These are phyloP conservation scores for Xylariaceae sp. DNA, from an alignment of 2,329 filamentous ascomycete genomes.

Conservation along the genomic window DNA sequence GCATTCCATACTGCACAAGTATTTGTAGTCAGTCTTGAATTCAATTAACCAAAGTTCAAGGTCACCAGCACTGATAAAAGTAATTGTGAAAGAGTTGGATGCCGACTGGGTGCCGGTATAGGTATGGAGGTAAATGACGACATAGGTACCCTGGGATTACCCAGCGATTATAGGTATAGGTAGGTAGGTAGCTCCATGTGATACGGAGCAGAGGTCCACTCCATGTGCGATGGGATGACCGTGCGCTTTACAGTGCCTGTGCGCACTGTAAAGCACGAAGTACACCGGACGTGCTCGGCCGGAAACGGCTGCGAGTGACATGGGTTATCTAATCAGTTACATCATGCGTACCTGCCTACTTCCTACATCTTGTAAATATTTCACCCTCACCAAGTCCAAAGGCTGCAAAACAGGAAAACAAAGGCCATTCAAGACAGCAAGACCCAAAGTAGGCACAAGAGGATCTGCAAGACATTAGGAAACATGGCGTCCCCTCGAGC, in stretches of 20 bases:
- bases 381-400: background rate
- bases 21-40: no score
- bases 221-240: no score
- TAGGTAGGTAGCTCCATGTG: background rate
- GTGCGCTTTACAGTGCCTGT: no score
- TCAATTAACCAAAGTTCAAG: no score
- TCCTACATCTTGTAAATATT: background rate
- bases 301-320: slow-evolving; percentile 3
- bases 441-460: background rate
- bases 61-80: no score
- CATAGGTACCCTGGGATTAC: slow-evolving; percentile 1
- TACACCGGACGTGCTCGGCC: background rate
- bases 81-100: no score
- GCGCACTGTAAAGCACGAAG: background rate
- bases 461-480: slow-evolving; percentile 1
- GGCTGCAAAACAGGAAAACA: background rate
- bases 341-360: background rate
- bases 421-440: background rate
- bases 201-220: background rate
- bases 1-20: background rate
- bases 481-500: slow-evolving; percentile 39
- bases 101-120: no score
- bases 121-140: no score
- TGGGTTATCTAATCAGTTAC: no score
- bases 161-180: no score